Evolutionary conservation across 1,139 yeast genomes (phyloP), one percentile per base, ranked within the genome.

Genomic region (Oligophagozyma castellii): DNA sequence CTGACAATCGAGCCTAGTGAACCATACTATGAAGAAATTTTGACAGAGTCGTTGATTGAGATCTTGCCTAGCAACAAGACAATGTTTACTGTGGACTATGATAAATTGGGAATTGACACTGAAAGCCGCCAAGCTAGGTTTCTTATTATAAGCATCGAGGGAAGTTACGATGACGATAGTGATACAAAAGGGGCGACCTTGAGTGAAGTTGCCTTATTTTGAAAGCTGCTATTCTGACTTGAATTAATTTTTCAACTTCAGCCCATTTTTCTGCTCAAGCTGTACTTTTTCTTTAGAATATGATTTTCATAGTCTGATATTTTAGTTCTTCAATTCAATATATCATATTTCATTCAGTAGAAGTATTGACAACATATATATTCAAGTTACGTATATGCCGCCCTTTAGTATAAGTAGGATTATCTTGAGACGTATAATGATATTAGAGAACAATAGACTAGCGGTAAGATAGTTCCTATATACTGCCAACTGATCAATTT

Each of bases 171-270:
- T 29, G 55, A 56, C 26, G 55, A 61, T 12, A 45, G 54, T 5
- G 67, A 60, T 22, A 53, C 38, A 10, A 59, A 59, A 14, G 83
- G 83, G 3, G 78, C 74, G 2, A 71, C 73, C 11, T 40, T 74
- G 20, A 63, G 63, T 28, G 80, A 73, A 40, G 55, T 72, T 29
- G 66, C 19, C 14, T 16, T 26, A 7, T 18, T 18, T 10, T 18
- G 20, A 18, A 7, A 10, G 20, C n/a, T n/a, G n/a, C n/a, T n/a
- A n/a, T 18, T 18, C 10, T 30, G 23, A 19, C 31, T 26, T 23
- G 16, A 18, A 19, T 14, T 13, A 13, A n/a, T 24, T 23, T 23
- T 18, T 23, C 10, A 6, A 8, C 2, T 24, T 16, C 10, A 18
- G 20, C 7, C 8, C 7, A 10, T 18, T 10, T 10, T 7, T 7